Evolutionary conservation across 2,329 filamentous ascomycete species (phyloP).

Genomic region (Alternaria triticimaculans): DNA sequence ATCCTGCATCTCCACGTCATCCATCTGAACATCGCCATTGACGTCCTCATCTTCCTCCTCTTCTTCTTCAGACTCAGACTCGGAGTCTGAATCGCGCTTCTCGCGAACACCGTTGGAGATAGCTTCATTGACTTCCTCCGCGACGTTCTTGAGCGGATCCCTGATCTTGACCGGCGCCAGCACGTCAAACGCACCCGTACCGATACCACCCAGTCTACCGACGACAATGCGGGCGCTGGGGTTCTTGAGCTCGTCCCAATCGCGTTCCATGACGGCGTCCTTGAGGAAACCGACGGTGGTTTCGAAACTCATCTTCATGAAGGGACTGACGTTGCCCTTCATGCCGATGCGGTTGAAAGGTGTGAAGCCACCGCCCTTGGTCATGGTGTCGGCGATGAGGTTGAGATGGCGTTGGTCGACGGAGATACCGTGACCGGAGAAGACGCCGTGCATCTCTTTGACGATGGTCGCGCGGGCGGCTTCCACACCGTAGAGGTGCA

Average conservation of each 20-base stretch:
- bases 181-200: conserved; percentile 92
- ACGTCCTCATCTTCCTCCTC: conserved; percentile 16
- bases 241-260: conserved; percentile 85
- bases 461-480: conserved; percentile 88
- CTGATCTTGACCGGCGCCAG: conserved; percentile 53
- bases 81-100: conserved; percentile 15
- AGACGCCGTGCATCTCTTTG: conserved; percentile 82
- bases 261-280: conserved; percentile 87
- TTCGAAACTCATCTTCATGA: conserved; percentile 99
- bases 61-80: conserved; percentile 17
- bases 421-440: conserved; percentile 86
- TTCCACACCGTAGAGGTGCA: conserved; percentile 89
- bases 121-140: conserved; percentile 14
- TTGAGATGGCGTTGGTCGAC: conserved; percentile 94
- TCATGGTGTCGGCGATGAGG: conserved; percentile 97
- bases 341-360: conserved; percentile 93
- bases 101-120: conserved; percentile 14
- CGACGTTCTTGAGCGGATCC: conserved; percentile 36
- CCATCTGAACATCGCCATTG: conserved; percentile 19
- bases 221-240: conserved; percentile 89
- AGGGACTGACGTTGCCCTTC: conserved; percentile 82
- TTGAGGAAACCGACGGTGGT: conserved; percentile 93
- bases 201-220: conserved; percentile 80
- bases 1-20: conserved; percentile 17
- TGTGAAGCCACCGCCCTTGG: conserved; percentile 85